Base-by-base conservation (phyloP, 108 stramenopile genomes). In the Nitzschia sp. region DNA sequence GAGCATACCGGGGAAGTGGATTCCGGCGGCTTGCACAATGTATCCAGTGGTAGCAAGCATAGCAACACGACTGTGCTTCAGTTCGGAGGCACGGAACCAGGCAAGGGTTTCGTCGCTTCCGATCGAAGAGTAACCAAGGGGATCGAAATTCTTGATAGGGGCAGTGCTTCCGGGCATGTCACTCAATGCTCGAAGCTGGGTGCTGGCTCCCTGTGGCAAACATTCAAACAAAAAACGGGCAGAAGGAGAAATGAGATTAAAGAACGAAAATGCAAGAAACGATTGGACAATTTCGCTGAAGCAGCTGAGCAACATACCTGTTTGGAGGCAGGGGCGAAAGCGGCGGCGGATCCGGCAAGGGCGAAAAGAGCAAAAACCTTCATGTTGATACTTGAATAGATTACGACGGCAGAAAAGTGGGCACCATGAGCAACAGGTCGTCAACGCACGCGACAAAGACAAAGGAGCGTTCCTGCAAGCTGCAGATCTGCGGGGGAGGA, bases 41-140 rank as follows among this genome's bases (percentile, higher is more conserved):
- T 87, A 90, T 53, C 92, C 92, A 45, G 85, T 84, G 60, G 86
- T 82, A 60, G 92, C 92, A 69, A 93, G 81, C 91, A 93, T 93
- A 67, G 91, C 91, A 67, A 75, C 77, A 67, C 92, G 92, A 21
- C 85, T 71, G 84, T 93, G 85, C 81, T 91, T 89, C 57, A 94
- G 80, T 75, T 94, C 93, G 16, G 90, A 80, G 58, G 89, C 93
- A 34, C 88, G 89, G 81, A 85, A 89, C 88, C 88, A 89, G 46
- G 72, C 75, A 71, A 89, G 80, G 50, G 89, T 94, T 63, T 88
- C 84, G 28, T 87, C 85, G 62, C 77, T 76, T 69, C 86, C 89
- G 26, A 72, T 25, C 35, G 58, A 46, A 55, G 88, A 75, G 21
- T 88, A 81, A 50, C 67, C 64, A 38, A 93, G 80, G 54, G 92